Evolutionary conservation across 2,329 filamentous ascomycete genomes (phyloP), one percentile per base, ranked within the genome.

Genomic region (Anthostomella pinea): DNA sequence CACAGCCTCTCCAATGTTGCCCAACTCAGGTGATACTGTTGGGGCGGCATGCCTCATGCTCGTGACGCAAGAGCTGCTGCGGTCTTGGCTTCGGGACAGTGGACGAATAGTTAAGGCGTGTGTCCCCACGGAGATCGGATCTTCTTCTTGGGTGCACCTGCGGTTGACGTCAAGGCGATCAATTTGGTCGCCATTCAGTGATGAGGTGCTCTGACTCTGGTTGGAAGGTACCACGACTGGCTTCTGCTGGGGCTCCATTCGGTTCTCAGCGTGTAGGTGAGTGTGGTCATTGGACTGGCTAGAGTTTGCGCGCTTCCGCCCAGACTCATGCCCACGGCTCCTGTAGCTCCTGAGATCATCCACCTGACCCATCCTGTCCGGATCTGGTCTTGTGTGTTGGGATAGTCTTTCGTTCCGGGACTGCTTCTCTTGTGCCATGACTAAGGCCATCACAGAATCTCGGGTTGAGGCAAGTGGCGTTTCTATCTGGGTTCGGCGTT

Each of bases 41-140:
- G 41, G 37, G 6, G 44, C 38, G 20, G 14, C 8, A 14, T 42
- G 42, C 18, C 23, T 39, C 27, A 25, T 41, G 16, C 44, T 42
- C 5, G 25, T 30, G 13, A 35, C 39, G 14, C n/a, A n/a, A n/a
- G n/a, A n/a, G 41, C 37, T 14, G 21, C 6, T 33, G 19, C 30
- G 32, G 2, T 43, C 43, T 31, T 51, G 46, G 25, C 33, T 46
- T 26, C 39, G 44, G 17, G 52, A 51, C 18, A 26, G 28, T n/a
- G 52, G 48, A 5, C 52, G 48, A 21, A 52, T 53, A 4, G 54
- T 55, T 10, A 53, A 54, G 13, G 52, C 33, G 28, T 51, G 46
- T 9, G 54, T 56, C 8, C 39, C 46, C 3, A 51, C 37, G 23
- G 54, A 55, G 17, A 43, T 23, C 18, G 37, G 30, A 28, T 56